These are phyloP conservation scores for Lactarius deliciosus DNA, from an alignment of 768 basidiomycete species.

Conservation along the genomic window DNA sequence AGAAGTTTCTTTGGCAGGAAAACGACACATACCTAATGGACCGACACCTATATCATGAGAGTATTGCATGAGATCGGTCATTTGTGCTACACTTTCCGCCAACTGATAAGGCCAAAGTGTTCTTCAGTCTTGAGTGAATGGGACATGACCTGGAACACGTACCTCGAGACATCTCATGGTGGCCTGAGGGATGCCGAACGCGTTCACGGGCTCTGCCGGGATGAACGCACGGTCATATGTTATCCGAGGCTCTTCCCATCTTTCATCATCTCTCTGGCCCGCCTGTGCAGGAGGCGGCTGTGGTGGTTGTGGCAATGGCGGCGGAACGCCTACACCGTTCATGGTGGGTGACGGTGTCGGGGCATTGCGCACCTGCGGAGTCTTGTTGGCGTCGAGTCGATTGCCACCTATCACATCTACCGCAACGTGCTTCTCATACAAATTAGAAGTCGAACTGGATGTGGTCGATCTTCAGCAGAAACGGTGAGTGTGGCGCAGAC, in stretches of 20 bases:
- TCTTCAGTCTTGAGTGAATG: slow-evolving; percentile 19
- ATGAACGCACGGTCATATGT: slow-evolving; percentile 61
- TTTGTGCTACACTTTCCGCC: slow-evolving; percentile 78
- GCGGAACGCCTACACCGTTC: slow-evolving; percentile 27
- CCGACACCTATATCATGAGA: slow-evolving; percentile 55
- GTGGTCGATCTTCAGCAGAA: slow-evolving; percentile 63
- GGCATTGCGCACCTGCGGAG: slow-evolving; percentile 29
- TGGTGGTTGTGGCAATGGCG: slow-evolving; percentile 7
- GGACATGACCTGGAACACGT: slow-evolving; percentile 29
- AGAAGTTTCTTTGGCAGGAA: slow-evolving; percentile 25
- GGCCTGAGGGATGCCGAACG: slow-evolving; percentile 85
- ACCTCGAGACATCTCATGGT: slow-evolving; percentile 89
- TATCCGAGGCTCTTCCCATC: slow-evolving; percentile 62
- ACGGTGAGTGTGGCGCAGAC: slow-evolving; percentile 27
- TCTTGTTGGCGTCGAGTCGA: slow-evolving; percentile 43
- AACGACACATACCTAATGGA: slow-evolving; percentile 58
- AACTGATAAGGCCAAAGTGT: slow-evolving; percentile 43
- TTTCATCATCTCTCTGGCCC: slow-evolving; percentile 48
- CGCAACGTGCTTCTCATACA: slow-evolving; percentile 73
- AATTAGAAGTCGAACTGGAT: slow-evolving; percentile 73
- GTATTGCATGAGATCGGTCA: slow-evolving; percentile 74
- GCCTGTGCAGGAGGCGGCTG: slow-evolving; percentile 26
- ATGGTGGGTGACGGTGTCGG: slow-evolving; percentile 31
- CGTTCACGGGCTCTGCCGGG: slow-evolving; percentile 82
- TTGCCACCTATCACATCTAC: slow-evolving; percentile 59